These are phyloP conservation scores for Caryopteris hybrid DNA, from an alignment of 305 asterid species.

Conservation along the genomic window DNA sequence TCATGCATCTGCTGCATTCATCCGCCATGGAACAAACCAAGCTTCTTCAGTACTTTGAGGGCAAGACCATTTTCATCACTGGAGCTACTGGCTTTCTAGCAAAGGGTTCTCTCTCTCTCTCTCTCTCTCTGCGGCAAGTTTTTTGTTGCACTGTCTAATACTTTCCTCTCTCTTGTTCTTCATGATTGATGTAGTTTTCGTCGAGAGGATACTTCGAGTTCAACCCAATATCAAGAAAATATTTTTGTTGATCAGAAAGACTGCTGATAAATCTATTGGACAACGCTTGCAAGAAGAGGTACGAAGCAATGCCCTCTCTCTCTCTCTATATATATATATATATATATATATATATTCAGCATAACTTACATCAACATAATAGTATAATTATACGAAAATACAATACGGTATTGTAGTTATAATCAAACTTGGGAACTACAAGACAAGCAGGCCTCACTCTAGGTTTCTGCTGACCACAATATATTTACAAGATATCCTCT, in stretches of 20 bases:
- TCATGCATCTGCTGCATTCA: too few species aligned
- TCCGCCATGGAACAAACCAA: slow-evolving; percentile 23
- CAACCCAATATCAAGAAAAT: slow-evolving; percentile 47
- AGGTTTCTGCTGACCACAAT: too few species aligned
- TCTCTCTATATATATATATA: too few species aligned
- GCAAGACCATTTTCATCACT: slow-evolving; percentile 40
- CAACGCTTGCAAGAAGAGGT: slow-evolving; percentile 52
- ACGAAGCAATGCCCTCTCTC: too few species aligned
- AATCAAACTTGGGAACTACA: too few species aligned
- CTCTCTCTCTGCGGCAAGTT: not conserved
- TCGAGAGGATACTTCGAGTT: slow-evolving; percentile 46
- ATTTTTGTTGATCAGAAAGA: slow-evolving; percentile 34
- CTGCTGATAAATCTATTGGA: not conserved
- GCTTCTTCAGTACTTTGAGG: slow-evolving; percentile 29
- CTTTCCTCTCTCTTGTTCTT: not conserved
- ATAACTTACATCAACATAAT: too few species aligned
- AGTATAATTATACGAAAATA: too few species aligned
- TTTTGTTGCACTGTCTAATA: too few species aligned
- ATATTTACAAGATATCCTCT: too few species aligned
- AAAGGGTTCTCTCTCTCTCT: slow-evolving; percentile 22
- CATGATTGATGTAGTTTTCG: slow-evolving; percentile 26
- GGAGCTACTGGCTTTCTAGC: slow-evolving; percentile 48
- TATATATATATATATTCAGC: too few species aligned
- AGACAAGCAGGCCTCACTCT: too few species aligned
- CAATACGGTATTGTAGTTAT: too few species aligned